A percentile compares a stretch with the other conserved stretches of the same genome.
These are phyloP conservation scores for Silene conica DNA, from an alignment of 148 eudicot genomes.

Conservation along the genomic window DNA sequence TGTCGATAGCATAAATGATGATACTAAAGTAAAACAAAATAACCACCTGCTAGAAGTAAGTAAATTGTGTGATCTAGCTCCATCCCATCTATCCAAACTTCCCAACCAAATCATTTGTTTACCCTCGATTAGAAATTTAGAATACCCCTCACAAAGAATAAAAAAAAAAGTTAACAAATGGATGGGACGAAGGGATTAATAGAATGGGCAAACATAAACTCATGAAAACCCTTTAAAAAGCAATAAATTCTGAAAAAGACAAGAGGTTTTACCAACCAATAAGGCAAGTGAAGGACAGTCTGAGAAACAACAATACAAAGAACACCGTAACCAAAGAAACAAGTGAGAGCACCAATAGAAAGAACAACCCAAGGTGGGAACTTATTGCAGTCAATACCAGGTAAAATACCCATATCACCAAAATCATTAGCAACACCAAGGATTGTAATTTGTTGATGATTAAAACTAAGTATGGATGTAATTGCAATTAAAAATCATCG, in stretches of 20 bases:
- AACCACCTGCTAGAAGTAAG: slow-evolving; percentile 96
- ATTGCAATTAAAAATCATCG: no score
- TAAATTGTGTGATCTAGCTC: slow-evolving; percentile 97
- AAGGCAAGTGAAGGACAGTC: slow-evolving; percentile 71
- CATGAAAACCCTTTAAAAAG: background rate
- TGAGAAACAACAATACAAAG: slow-evolving; percentile 83
- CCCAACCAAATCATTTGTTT: slow-evolving; percentile 99
- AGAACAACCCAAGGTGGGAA: slow-evolving; percentile 85
- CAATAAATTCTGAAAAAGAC: background rate
- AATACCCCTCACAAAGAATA: no score
- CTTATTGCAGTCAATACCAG: slow-evolving; percentile 82
- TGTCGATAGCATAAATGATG: background rate
- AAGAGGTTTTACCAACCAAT: slow-evolving; percentile 55
- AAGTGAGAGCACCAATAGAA: slow-evolving; percentile 43
- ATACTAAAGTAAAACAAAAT: slow-evolving; percentile 14
- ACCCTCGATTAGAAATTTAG: no score
- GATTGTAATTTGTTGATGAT: slow-evolving; percentile 74
- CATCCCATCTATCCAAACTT: slow-evolving; percentile 99
- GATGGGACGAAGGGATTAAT: no score
- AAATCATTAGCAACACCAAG: slow-evolving; percentile 92
- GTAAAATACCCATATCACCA: slow-evolving; percentile 86
- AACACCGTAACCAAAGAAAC: slow-evolving; percentile 84
- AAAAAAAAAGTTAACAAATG: no score
- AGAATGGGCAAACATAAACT: background rate
- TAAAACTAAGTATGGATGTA: slow-evolving; percentile 63